Evolutionary conservation across 2,329 filamentous ascomycete genomes (phyloP), one percentile per base, ranked within the genome.

Genomic region (Fonsecaea monophora): DNA sequence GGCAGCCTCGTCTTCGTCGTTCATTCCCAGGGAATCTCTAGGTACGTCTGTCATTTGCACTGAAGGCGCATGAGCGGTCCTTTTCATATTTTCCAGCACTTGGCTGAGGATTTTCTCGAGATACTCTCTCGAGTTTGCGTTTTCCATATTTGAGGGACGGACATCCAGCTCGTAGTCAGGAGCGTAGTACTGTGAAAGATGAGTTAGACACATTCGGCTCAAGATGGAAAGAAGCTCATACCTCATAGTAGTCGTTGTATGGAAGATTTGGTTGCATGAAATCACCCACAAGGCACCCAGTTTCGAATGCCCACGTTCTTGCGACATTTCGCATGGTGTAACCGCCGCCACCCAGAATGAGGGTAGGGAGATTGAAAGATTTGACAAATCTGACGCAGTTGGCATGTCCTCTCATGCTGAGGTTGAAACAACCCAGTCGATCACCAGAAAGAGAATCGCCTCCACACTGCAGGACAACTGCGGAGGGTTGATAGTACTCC

Each of bases 211-310:
- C 34, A 56, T 62, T 55, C 53, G 21, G 53, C 45, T n/a, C 38
- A 12, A 4, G 8, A 25, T 8, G 37, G 53, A 35, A 10, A 37
- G 53, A 30, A 69, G 10, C 32, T 10, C 78, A 73, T 76, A 85
- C 84, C 77, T 90, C 88, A 75, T 98, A 98, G 79, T 98, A 98
- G 82, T 98, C 94, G 70, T 97, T 98, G 79, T 93, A 98, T 0
- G 94, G 94, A 48, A 98, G 84, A n/a, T 91, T 89, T 4, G 90
- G 85, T 10, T 88, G 85, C 85, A 98, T 92, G 35, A 92, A 86
- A 67, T 94, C 88, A 34, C 92, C 92, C 21, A 97, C 92, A 8
- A 98, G 85, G 66, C 93, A 86, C 71, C 94, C 94, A 72, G 80
- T 90, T 87, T 97, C 81, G 73, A 83, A 86, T 25, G 82, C 82